Evolutionary conservation across 2,329 filamentous ascomycete species (phyloP).

Genomic region (Cercospora janseana): DNA sequence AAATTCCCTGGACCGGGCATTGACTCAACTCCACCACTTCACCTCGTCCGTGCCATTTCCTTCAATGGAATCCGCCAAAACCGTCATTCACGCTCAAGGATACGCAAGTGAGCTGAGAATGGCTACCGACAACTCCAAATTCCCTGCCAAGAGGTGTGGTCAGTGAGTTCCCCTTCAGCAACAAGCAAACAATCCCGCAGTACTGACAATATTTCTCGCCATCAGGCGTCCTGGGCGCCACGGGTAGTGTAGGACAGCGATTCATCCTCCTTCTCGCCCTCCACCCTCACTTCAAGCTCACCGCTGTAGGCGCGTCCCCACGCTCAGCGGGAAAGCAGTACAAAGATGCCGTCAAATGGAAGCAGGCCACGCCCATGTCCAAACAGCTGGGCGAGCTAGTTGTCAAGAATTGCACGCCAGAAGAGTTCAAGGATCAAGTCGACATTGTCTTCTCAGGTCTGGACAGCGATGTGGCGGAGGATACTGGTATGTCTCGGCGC

Average conservation of each 20-base stretch:
- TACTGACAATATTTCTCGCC: conserved; percentile 2
- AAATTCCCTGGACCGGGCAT: conserved; percentile 2
- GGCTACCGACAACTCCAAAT: conserved; percentile 37
- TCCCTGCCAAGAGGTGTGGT: conserved; percentile 56
- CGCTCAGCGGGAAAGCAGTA: conserved; percentile 91
- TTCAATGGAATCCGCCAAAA: conserved; percentile 27
- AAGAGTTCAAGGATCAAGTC: conserved; percentile 76
- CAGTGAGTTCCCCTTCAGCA: conserved; percentile 32
- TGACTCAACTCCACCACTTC: conserved; percentile 2
- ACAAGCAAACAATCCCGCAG: neutral
- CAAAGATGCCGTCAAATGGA: conserved; percentile 91
- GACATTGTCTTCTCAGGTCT: conserved; percentile 91
- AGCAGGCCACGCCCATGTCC: conserved; percentile 82
- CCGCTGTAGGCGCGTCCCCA: conserved; percentile 85
- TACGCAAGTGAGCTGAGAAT: conserved; percentile 25
- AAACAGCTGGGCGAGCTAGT: conserved; percentile 72
- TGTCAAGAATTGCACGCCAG: conserved; percentile 78
- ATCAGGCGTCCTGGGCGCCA: conserved; percentile 74
- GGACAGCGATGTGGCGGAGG: conserved; percentile 87
- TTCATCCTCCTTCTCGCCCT: conserved; percentile 89
- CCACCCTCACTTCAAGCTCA: conserved; percentile 82
- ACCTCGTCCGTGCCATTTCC: neutral
- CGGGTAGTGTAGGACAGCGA: conserved; percentile 89
- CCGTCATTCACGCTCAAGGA: conserved; percentile 21
- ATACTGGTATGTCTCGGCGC: conserved; percentile 64